Conservation (phyloP, 495 filamentous ascomycete species). For the Articulospora tetracladia region DNA sequence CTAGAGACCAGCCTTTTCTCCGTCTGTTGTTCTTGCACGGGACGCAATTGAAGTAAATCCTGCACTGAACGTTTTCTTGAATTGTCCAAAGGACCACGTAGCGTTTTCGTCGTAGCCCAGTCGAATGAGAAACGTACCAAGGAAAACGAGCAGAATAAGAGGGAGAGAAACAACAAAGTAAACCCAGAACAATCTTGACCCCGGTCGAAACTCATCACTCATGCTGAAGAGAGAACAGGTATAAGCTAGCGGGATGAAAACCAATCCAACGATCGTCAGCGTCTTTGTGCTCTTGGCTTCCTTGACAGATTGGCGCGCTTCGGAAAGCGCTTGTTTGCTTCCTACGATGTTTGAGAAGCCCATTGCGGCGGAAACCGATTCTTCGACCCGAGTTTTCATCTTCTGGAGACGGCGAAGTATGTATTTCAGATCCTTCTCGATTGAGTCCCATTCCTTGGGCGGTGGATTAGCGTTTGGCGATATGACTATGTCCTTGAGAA, state of each 20-base stretch:
- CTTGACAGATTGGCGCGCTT: background rate
- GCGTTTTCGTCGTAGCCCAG: background rate
- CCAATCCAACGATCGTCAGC: background rate
- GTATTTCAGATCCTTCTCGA: background rate
- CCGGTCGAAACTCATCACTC: background rate
- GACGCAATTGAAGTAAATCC: no score
- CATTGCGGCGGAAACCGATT: background rate
- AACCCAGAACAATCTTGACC: background rate
- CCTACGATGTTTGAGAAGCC: background rate
- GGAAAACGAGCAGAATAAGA: slow-evolving; percentile 1
- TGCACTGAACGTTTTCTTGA: background rate
- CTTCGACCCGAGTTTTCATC: background rate
- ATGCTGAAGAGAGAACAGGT: background rate
- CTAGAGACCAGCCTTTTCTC: no score
- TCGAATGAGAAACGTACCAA: background rate
- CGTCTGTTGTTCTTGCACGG: no score
- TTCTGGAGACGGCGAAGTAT: background rate
- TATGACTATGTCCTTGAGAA: background rate
- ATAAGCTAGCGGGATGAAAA: background rate
- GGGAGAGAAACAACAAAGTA: slow-evolving; percentile 1
- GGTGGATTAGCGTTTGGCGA: background rate
- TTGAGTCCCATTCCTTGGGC: background rate
- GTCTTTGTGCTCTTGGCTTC: background rate
- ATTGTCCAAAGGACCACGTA: background rate
- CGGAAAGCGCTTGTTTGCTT: background rate